Evolutionary conservation across 1,284 basidiomycete genomes (phyloP).

Genomic region (Papiliotrema terrestris): DNA sequence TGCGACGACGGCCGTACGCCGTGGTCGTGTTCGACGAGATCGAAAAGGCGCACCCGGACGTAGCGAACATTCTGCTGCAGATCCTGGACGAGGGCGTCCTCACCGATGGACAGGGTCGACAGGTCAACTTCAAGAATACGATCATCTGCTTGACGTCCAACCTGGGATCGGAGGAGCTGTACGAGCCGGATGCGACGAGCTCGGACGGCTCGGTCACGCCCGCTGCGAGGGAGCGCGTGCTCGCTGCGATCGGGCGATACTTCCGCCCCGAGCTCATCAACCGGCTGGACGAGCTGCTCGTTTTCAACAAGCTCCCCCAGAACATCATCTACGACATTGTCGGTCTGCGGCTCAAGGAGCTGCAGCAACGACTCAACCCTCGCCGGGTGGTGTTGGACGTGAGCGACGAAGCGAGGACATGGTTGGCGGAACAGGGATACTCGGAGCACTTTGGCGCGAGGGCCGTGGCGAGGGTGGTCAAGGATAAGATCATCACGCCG

Average conservation of each 20-base stretch:
- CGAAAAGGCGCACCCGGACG: conserved; percentile 86
- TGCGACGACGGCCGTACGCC: conserved; percentile 63
- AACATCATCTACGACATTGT: conserved; percentile 73
- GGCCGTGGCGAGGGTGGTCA: conserved; percentile 74
- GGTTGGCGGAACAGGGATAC: conserved; percentile 77
- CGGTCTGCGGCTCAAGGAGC: conserved; percentile 67
- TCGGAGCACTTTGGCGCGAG: conserved; percentile 81
- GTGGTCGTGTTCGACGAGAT: conserved; percentile 65
- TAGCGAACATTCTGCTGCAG: conserved; percentile 85
- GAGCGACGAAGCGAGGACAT: conserved; percentile 60
- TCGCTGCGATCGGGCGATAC: conserved; percentile 68
- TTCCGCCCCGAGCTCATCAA: conserved; percentile 91
- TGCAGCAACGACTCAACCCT: conserved; percentile 62
- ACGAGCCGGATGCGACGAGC: conserved; percentile 63
- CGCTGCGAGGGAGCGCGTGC: conserved; percentile 64
- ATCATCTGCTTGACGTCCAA: conserved; percentile 94
- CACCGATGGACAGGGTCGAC: conserved; percentile 59
- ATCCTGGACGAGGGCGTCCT: conserved; percentile 87
- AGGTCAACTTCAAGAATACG: conserved; percentile 62
- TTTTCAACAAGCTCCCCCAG: conserved; percentile 83
- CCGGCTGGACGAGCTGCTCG: conserved; percentile 77
- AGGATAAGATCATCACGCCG: conserved; percentile 71
- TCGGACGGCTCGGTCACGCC: conserved; percentile 64
- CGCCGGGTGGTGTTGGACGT: conserved; percentile 71
- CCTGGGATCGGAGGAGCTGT: conserved; percentile 72